Conservation (phyloP, 768 basidiomycete genomes). For the Lentinula lateritia region DNA sequence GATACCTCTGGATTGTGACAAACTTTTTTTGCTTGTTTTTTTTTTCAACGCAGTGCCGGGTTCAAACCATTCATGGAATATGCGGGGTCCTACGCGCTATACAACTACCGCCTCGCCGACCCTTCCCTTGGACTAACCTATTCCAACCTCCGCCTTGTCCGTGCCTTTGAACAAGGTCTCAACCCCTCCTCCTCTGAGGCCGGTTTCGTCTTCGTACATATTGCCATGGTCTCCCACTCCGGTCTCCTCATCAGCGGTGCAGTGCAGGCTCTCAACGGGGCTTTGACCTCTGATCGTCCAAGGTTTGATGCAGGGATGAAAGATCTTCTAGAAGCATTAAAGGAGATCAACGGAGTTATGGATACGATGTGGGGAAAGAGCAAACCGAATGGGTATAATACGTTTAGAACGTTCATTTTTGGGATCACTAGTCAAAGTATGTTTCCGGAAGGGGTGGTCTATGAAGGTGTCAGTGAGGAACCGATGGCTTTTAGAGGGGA, state of each 20-base stretch:
- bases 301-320: slow-evolving; percentile 17
- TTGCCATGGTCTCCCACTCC: slow-evolving; percentile 23
- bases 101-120: slow-evolving; percentile 19
- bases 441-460: slow-evolving; percentile 27
- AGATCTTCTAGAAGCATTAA: slow-evolving; percentile 12
- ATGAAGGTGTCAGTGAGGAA: slow-evolving; percentile 25
- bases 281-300: slow-evolving; percentile 13
- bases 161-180: slow-evolving; percentile 24
- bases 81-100: slow-evolving; percentile 24
- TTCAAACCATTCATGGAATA: slow-evolving; percentile 28
- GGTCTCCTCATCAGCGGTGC: slow-evolving; percentile 19
- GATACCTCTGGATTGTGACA: too few relatives aligned
- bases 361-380: slow-evolving; percentile 23
- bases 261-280: slow-evolving; percentile 17
- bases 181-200: slow-evolving; percentile 19
- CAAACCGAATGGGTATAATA: slow-evolving; percentile 23
- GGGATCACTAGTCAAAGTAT: slow-evolving; percentile 24
- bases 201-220: slow-evolving; percentile 20
- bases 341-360: slow-evolving; percentile 13
- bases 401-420: slow-evolving; percentile 28
- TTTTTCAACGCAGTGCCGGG: slow-evolving; percentile 9
- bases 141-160: slow-evolving; percentile 26
- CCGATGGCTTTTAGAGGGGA: slow-evolving; percentile 26
- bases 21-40: neutral
- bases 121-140: slow-evolving; percentile 18